phyloP scores from a whole-genome alignment of 768 basidiomycete species.

The Holtermannia corniformis region DNA sequence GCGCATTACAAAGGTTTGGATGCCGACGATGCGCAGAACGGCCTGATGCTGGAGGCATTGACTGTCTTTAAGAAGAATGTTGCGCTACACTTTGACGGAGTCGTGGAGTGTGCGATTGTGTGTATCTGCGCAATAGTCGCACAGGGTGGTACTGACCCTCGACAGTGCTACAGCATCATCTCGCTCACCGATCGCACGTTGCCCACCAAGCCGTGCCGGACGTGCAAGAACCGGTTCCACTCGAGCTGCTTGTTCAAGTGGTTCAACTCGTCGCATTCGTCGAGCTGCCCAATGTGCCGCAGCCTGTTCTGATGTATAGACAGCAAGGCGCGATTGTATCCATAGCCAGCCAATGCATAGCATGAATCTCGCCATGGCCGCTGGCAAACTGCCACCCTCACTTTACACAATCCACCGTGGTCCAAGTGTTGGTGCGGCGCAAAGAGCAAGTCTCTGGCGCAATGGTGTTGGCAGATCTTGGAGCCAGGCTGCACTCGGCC shows the following conservation, averaged over 20 bases:
- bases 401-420: too few relatives aligned
- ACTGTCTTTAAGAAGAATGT: slow-evolving; percentile 91
- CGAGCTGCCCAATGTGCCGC: slow-evolving; percentile 82
- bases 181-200: slow-evolving; percentile 77
- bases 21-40: slow-evolving; percentile 54
- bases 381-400: too few relatives aligned
- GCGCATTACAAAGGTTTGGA: not conserved
- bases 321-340: too few relatives aligned
- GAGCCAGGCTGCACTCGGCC: slow-evolving; percentile 85
- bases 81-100: slow-evolving; percentile 82
- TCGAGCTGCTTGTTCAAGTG: slow-evolving; percentile 79
- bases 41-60: slow-evolving; percentile 77
- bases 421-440: too few relatives aligned
- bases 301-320: slow-evolving; percentile 43
- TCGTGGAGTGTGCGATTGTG: slow-evolving; percentile 84
- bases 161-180: slow-evolving; percentile 59
- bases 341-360: too few relatives aligned
- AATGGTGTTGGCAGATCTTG: slow-evolving; percentile 96
- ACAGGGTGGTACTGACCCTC: not conserved
- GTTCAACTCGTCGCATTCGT: slow-evolving; percentile 53
- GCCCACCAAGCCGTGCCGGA: slow-evolving; percentile 83
- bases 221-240: slow-evolving; percentile 91
- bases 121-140: slow-evolving; percentile 14
- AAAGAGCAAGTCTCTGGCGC: too few relatives aligned
- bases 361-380: too few relatives aligned